These are phyloP conservation scores for Globisporangium nagaii DNA, from an alignment of 352 stramenopile species.

Conservation along the genomic window DNA sequence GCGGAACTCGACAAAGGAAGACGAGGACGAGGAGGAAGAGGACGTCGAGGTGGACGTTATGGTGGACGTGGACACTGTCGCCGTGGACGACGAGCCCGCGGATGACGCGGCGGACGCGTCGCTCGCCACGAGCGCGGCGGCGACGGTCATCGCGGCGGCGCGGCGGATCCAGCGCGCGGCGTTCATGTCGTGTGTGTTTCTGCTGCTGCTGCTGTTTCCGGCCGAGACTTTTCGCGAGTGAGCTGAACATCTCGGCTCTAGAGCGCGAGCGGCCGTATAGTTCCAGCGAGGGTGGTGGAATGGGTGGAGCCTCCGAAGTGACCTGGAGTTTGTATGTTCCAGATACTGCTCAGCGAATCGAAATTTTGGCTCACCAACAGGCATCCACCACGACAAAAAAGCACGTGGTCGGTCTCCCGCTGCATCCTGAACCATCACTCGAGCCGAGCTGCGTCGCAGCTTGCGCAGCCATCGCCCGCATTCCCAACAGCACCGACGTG, in stretches of 20 bases:
- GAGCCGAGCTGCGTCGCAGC: no score
- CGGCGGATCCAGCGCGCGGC: background rate
- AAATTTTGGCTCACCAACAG: background rate
- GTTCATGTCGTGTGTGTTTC: background rate
- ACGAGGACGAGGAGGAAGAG: background rate
- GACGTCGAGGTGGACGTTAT: background rate
- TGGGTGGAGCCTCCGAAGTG: background rate
- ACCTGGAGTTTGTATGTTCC: slow-evolving; percentile 4
- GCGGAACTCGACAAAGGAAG: slow-evolving; percentile 57
- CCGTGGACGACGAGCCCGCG: background rate
- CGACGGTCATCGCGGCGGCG: background rate
- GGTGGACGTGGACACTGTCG: background rate
- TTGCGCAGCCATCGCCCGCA: no score
- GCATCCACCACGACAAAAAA: no score
- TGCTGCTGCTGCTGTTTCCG: background rate
- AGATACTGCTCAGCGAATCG: no score
- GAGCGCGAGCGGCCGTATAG: background rate
- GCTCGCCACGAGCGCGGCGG: background rate
- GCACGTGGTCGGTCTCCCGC: no score
- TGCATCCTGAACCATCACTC: background rate
- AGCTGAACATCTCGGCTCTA: background rate
- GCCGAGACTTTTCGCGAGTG: slow-evolving; percentile 2
- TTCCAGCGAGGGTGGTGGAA: background rate
- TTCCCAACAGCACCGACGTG: no score
- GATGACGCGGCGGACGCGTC: background rate